These are phyloP conservation scores for Penicillium sumatraense DNA, from an alignment of 2,329 filamentous ascomycete genomes.

Conservation along the genomic window DNA sequence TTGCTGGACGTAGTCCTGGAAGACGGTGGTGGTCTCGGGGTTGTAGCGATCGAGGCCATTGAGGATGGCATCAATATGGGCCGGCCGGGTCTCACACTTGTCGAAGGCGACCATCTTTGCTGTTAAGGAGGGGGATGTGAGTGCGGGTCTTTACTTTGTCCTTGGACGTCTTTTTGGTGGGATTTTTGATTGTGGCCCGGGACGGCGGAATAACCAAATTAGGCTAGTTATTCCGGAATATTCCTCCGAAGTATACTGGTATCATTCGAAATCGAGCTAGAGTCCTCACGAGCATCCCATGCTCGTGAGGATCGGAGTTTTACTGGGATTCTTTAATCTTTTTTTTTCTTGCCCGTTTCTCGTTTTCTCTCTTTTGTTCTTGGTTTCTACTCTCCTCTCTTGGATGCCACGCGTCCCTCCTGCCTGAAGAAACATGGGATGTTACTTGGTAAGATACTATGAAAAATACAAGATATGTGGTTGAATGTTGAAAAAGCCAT, in stretches of 20 bases:
- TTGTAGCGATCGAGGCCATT: slow-evolving; percentile 98
- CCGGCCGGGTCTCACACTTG: slow-evolving; percentile 88
- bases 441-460: not conserved
- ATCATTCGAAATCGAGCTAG: not conserved
- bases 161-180: slow-evolving; percentile 30
- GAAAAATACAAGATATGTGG: not conserved
- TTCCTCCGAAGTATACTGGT: slow-evolving; percentile 15
- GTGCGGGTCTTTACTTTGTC: slow-evolving; percentile 25
- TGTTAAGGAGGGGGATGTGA: slow-evolving; percentile 23
- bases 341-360: slow-evolving; percentile 3
- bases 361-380: not conserved
- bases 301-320: slow-evolving; percentile 18
- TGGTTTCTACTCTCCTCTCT: slow-evolving; percentile 9
- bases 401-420: slow-evolving; percentile 5
- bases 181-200: slow-evolving; percentile 35
- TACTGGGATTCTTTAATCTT: slow-evolving; percentile 9
- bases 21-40: slow-evolving; percentile 88
- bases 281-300: too few species aligned
- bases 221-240: slow-evolving; percentile 16
- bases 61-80: slow-evolving; percentile 90
- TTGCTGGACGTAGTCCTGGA: slow-evolving; percentile 91
- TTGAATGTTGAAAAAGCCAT: slow-evolving; percentile 1
- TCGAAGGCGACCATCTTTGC: slow-evolving; percentile 64
- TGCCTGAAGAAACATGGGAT: not conserved
- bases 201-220: slow-evolving; percentile 23